phyloP scores from a whole-genome alignment of 331 rosid genomes.

The Pyracantha coccinea region DNA sequence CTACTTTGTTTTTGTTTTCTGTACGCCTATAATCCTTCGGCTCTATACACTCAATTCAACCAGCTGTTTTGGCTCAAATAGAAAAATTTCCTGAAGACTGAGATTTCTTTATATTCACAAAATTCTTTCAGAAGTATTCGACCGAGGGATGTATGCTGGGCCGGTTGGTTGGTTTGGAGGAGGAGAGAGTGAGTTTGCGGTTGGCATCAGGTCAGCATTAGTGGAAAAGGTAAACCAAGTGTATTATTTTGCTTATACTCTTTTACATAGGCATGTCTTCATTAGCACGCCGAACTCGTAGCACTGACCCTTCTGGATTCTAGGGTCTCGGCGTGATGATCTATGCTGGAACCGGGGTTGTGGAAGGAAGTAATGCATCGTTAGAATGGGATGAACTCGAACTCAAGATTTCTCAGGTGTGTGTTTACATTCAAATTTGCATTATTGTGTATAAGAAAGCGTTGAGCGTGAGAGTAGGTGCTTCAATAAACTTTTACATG shows the following conservation, averaged over 20 bases:
- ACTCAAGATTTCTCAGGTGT: slow-evolving; percentile 84
- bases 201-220: slow-evolving; percentile 90
- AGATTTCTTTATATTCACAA: slow-evolving; percentile 1
- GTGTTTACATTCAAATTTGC: background rate
- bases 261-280: slow-evolving; percentile 2
- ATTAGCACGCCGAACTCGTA: background rate
- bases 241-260: background rate
- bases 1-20: background rate
- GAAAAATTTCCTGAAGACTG: background rate
- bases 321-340: slow-evolving; percentile 75
- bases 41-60: background rate
- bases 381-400: slow-evolving; percentile 93
- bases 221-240: slow-evolving; percentile 64
- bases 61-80: background rate
- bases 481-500: slow-evolving; percentile 4
- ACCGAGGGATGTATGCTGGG: slow-evolving; percentile 96
- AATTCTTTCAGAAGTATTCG: slow-evolving; percentile 65
- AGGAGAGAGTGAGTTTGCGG: slow-evolving; percentile 96
- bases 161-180: slow-evolving; percentile 99
- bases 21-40: background rate
- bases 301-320: slow-evolving; percentile 7
- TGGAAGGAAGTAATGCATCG: slow-evolving; percentile 78
- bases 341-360: slow-evolving; percentile 96
- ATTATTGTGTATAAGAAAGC: slow-evolving; percentile 2
- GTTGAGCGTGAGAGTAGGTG: background rate